Evolutionary conservation across 345 rosid species (phyloP).

Genomic region (Eutrema japonicum): DNA sequence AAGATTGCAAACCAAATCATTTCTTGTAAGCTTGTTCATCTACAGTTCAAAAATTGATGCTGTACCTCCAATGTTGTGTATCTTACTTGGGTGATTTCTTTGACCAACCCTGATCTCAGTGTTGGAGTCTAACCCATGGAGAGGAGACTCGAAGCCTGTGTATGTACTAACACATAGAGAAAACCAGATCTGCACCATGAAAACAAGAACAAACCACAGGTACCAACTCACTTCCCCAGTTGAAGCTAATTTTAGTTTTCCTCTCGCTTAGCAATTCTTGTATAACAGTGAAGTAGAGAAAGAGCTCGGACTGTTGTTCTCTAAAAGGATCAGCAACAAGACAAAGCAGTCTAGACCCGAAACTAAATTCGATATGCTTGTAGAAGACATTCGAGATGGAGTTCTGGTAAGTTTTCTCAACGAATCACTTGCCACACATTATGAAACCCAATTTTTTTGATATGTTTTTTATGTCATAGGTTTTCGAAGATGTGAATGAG

Average conservation of each 20-base stretch:
- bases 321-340: constrained; percentile 58
- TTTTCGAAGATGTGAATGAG: constrained; percentile 91
- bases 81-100: constrained; percentile 9
- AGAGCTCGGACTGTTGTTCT: constrained; percentile 84
- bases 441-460: not conserved
- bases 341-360: constrained; percentile 61
- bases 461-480: constrained; percentile 46
- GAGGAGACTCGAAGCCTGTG: constrained; percentile 82
- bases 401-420: constrained; percentile 65
- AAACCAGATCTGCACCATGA: constrained; percentile 92
- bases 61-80: not conserved
- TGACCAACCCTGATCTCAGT: constrained; percentile 50
- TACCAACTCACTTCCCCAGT: constrained; percentile 36
- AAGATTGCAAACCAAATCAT: constrained; percentile 12
- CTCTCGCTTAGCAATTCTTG: not conserved
- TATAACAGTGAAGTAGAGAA: constrained; percentile 81
- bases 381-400: constrained; percentile 91
- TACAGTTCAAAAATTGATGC: not conserved
- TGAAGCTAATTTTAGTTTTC: constrained; percentile 19
- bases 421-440: constrained; percentile 1
- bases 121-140: constrained; percentile 95
- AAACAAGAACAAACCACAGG: constrained; percentile 92
- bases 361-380: constrained; percentile 87
- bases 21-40: constrained; percentile 15
- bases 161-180: constrained; percentile 80